Evolutionary conservation across 306 rosid species (phyloP).

Genomic region (Quercus ilex): DNA sequence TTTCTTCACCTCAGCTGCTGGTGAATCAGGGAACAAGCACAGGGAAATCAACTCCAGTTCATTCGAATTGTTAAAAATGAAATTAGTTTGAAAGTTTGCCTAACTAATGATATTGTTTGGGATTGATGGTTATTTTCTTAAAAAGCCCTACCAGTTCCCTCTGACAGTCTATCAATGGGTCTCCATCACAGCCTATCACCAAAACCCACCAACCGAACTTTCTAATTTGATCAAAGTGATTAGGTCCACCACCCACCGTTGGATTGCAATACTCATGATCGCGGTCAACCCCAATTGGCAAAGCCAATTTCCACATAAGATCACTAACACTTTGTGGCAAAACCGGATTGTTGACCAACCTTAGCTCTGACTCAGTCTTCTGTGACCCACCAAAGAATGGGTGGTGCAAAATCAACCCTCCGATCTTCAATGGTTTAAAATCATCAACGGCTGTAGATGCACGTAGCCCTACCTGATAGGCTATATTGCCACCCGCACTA

Average conservation of each 20-base stretch:
- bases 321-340: constrained; percentile 27
- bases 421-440: constrained; percentile 23
- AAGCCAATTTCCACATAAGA: constrained; percentile 32
- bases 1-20: too few species aligned
- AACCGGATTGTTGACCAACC: constrained; percentile 1
- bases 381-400: constrained; percentile 45
- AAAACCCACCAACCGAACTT: constrained; percentile 25
- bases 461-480: constrained; percentile 24
- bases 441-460: constrained; percentile 4
- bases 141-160: constrained; percentile 5
- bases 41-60: too few species aligned
- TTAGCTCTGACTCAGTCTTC: constrained; percentile 34
- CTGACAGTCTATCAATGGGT: constrained; percentile 36
- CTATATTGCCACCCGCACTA: constrained; percentile 43
- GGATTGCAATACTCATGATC: constrained; percentile 44
- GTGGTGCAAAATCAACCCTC: constrained; percentile 41
- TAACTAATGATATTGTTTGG: too few species aligned
- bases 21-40: too few species aligned
- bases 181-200: constrained; percentile 27
- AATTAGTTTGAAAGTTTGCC: too few species aligned
- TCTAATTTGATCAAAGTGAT: constrained; percentile 1
- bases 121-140: too few species aligned
- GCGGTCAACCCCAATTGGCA: constrained; percentile 37
- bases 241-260: background rate
- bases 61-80: too few species aligned